Evolutionary conservation across 2,329 filamentous ascomycete genomes (phyloP).

Genomic region (Alternaria longipes): DNA sequence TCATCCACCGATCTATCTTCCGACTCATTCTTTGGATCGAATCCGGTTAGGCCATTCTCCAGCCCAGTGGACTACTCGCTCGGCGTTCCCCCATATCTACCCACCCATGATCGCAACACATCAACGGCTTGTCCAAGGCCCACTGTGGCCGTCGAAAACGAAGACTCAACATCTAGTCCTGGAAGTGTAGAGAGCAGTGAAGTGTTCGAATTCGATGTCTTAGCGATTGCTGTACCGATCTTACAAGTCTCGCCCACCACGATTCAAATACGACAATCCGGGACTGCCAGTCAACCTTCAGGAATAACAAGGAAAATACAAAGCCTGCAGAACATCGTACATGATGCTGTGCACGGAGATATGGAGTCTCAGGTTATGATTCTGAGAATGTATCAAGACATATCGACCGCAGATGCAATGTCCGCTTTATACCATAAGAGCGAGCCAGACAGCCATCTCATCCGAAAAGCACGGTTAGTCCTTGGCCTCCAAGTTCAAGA

Average conservation of each 20-base stretch:
- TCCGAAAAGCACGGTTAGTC: slow-evolving; percentile 4
- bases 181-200: not conserved
- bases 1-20: not conserved
- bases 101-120: not conserved
- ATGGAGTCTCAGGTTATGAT: not conserved
- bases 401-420: not conserved
- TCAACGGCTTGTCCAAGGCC: not conserved
- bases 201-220: not conserved
- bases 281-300: not conserved
- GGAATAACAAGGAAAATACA: not conserved
- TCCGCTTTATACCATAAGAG: not conserved
- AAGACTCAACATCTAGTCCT: not conserved
- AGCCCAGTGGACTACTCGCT: slow-evolving; percentile 2
- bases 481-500: slow-evolving; percentile 2
- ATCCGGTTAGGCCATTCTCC: not conserved
- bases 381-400: not conserved
- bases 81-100: not conserved
- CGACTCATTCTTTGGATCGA: not conserved
- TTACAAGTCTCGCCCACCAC: not conserved
- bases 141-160: not conserved
- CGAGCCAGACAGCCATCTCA: not conserved
- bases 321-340: not conserved
- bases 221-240: slow-evolving; percentile 5
- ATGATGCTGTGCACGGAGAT: not conserved
- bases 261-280: not conserved